Evolutionary conservation across 441 rosid genomes (phyloP), one percentile per base, ranked within the genome.

Genomic region (Croton setiger): DNA sequence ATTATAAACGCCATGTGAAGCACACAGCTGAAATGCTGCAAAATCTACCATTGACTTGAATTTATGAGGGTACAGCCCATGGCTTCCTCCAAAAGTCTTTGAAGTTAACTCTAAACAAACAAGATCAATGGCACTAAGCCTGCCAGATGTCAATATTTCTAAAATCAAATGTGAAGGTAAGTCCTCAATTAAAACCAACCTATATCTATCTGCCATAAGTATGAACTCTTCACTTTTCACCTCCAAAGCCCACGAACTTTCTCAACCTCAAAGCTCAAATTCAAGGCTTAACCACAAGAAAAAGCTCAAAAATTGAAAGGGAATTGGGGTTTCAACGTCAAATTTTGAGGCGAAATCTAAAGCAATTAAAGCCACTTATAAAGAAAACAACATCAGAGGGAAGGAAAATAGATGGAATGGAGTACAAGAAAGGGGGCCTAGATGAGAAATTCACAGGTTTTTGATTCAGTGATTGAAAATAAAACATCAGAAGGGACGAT

Each of bases 161-260:
- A 93, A 76, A 72, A 91, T 80, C 91, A 91, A 82, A 86, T 93
- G 93, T 17, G 89, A 88, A n/a, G 98, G 98, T 66, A 93, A 82
- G 48, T 91, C 97, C 74, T 87, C 98, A 20, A 93, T 70, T 0
- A 87, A 81, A 63, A 80, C 63, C 56, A 72, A 63, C 79, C 86
- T 79, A 74, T 72, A 79, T 43, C 85, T 69, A 49, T 91, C 93
- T 27, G 86, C 97, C 98, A 89, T 88, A 68, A 72, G 8, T 7
- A 51, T 48, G 64, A 61, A 73, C 14, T 35, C 63, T 57, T 43
- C 67, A 72, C 33, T 54, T 72, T 65, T 68, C 60, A 41, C 66
- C 74, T 73, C 67, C 54, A 51, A 70, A 61, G 44, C 65, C 23
- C 56, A 18, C 39, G 48, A 36, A 41, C 13, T 33, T 18, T 23